Evolutionary conservation across 2,329 filamentous ascomycete genomes (phyloP).

Genomic region (Neonectria punicea): DNA sequence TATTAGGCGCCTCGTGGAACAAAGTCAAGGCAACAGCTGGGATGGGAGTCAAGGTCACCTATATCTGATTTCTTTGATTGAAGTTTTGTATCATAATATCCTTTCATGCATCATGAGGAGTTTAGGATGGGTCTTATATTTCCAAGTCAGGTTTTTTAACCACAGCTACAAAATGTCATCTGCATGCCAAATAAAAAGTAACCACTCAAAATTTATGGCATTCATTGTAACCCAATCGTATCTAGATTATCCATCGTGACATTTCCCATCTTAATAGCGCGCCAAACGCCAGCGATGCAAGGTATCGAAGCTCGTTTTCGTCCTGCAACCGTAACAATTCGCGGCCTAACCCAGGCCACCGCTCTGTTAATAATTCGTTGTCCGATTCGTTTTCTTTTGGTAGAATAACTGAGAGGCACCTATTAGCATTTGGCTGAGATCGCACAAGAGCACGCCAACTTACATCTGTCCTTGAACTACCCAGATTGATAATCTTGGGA

Average conservation of each 20-base stretch:
- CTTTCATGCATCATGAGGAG: slow-evolving; percentile 45
- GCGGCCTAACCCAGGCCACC: slow-evolving; percentile 61
- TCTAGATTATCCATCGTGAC: slow-evolving; percentile 19
- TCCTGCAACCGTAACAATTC: slow-evolving; percentile 28
- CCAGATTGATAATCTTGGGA: slow-evolving; percentile 99
- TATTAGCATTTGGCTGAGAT: slow-evolving; percentile 30
- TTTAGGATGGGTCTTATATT: slow-evolving; percentile 35
- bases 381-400: slow-evolving; percentile 74
- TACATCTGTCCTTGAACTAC: slow-evolving; percentile 94
- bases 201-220: slow-evolving; percentile 14
- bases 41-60: slow-evolving; percentile 98
- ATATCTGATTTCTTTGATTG: slow-evolving; percentile 69
- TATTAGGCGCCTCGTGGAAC: slow-evolving; percentile 77
- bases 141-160: slow-evolving; percentile 28
- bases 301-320: slow-evolving; percentile 25
- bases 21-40: slow-evolving; percentile 87
- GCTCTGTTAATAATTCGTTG: slow-evolving; percentile 62
- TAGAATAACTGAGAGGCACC: slow-evolving; percentile 63
- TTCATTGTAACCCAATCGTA: slow-evolving; percentile 23
- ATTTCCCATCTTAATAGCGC: slow-evolving; percentile 31
- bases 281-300: slow-evolving; percentile 38
- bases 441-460: slow-evolving; percentile 42
- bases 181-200: slow-evolving; percentile 23
- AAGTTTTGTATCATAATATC: slow-evolving; percentile 39
- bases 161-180: slow-evolving; percentile 28